Conservation (phyloP, 768 basidiomycete genomes). For the Mycena pura region DNA sequence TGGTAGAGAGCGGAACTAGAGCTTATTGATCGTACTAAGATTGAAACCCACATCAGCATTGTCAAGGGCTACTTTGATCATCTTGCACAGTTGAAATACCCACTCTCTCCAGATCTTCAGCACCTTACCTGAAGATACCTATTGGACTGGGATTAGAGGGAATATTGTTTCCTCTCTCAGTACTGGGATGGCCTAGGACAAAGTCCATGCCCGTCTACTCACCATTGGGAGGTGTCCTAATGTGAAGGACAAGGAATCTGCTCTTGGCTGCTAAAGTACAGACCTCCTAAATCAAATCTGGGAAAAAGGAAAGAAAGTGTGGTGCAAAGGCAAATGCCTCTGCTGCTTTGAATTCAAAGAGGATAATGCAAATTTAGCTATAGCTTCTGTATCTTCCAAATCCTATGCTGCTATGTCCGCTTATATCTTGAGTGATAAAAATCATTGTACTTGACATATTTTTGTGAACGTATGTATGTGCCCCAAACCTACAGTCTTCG, state of each 20-base stretch:
- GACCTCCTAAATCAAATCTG: too few species aligned
- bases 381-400: constrained; percentile 8
- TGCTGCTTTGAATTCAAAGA: background rate
- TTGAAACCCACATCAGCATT: background rate
- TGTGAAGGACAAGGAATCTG: too few species aligned
- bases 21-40: background rate
- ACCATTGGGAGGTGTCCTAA: too few species aligned
- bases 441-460: constrained; percentile 8
- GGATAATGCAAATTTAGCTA: background rate
- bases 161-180: constrained; percentile 1
- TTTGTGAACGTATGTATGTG: too few species aligned
- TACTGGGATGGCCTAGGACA: background rate
- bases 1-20: background rate
- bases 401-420: constrained; percentile 1
- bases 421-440: constrained; percentile 1
- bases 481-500: too few species aligned
- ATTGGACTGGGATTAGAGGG: background rate
- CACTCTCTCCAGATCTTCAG: background rate
- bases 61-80: background rate
- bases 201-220: background rate
- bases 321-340: background rate
- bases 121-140: background rate
- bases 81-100: background rate
- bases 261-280: too few species aligned
- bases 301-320: too few species aligned